Conservation (phyloP, 1,284 basidiomycete species). For the Apiotrichum mycotoxinovorans region DNA sequence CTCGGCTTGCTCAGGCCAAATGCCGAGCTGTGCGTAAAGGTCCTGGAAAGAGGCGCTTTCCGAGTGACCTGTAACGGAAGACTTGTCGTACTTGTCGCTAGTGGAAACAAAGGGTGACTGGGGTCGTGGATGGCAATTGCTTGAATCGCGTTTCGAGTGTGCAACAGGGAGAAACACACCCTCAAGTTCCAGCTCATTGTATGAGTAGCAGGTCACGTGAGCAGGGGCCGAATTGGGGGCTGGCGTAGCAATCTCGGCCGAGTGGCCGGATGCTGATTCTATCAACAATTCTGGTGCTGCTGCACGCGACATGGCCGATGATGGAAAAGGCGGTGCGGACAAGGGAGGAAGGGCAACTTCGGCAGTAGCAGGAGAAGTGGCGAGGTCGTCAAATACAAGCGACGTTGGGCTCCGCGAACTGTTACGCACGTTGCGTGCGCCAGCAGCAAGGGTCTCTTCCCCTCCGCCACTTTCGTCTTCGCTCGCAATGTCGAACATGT, state of each 20-base stretch:
- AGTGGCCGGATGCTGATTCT: not conserved
- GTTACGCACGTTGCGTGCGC: not conserved
- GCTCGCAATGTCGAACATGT: slow-evolving; percentile 12
- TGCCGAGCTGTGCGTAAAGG: slow-evolving; percentile 44
- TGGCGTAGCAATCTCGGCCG: slow-evolving; percentile 1
- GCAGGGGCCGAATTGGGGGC: not conserved
- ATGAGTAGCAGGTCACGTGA: not conserved
- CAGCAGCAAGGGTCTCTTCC: not conserved
- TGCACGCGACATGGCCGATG: not conserved
- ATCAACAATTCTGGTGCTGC: not conserved
- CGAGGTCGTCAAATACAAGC: not conserved
- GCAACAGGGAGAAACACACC: not conserved
- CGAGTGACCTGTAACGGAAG: not conserved
- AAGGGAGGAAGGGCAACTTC: not conserved
- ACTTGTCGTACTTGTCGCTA: no score
- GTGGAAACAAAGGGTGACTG: not conserved
- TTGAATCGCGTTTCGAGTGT: slow-evolving; percentile 1
- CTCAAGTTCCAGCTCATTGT: not conserved
- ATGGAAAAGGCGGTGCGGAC: not conserved
- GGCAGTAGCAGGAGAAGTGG: not conserved
- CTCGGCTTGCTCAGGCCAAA: slow-evolving; percentile 28
- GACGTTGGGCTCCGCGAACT: not conserved
- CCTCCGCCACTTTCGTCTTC: not conserved
- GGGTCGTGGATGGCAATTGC: not conserved
- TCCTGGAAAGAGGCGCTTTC: slow-evolving; percentile 34